Percentiles rank a stretch among this genome's conserved stretches.
These are phyloP conservation scores for Jackrogersella multiformis DNA, from an alignment of 495 filamentous ascomycete species.

Conservation along the genomic window DNA sequence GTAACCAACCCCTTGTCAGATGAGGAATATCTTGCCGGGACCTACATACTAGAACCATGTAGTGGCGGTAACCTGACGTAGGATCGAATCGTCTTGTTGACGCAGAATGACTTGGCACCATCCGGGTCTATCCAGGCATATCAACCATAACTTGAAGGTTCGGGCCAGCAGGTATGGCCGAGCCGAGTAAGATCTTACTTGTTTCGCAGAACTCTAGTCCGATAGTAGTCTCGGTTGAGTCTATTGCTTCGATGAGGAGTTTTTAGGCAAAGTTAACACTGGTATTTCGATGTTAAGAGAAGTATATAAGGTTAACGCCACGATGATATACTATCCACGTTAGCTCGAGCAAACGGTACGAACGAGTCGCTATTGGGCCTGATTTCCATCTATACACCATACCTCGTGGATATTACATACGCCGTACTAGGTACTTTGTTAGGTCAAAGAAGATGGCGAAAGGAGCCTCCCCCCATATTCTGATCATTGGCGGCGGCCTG, in stretches of 20 bases:
- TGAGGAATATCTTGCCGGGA: background rate
- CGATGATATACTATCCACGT: background rate
- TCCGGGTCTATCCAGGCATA: background rate
- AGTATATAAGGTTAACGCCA: constrained; percentile 9
- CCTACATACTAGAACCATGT: background rate
- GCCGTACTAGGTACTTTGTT: background rate
- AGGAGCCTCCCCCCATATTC: constrained; percentile 41
- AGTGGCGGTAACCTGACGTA: background rate
- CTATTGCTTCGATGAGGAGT: background rate
- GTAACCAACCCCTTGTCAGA: background rate
- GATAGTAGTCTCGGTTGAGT: background rate
- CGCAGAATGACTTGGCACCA: background rate
- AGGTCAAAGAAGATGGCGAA: constrained; percentile 15
- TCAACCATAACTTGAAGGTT: constrained; percentile 4
- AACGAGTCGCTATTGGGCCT: background rate
- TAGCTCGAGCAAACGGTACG: background rate
- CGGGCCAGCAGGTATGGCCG: constrained; percentile 24
- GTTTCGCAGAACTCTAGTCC: constrained; percentile 7
- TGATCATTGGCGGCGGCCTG: constrained; percentile 62
- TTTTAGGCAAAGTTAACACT: background rate
- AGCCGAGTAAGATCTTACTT: constrained; percentile 12
- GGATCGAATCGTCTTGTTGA: background rate
- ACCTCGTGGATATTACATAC: background rate
- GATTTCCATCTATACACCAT: background rate
- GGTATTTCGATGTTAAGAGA: background rate